phyloP scores from a whole-genome alignment of 2,329 filamentous ascomycete genomes.

The Claviceps capensis region DNA sequence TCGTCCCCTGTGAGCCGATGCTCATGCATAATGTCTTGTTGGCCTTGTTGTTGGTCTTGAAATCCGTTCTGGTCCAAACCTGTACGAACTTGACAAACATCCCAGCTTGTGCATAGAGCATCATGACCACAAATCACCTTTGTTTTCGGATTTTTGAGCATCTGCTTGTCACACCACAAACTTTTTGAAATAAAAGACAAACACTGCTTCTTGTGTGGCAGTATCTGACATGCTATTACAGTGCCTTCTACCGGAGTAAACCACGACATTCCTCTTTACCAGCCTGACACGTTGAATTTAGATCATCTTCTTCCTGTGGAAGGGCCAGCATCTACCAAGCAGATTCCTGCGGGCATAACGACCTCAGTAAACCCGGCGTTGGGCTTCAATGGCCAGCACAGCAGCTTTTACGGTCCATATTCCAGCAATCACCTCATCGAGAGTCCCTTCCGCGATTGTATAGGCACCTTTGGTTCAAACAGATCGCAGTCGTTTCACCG shows the following conservation, averaged over 20 bases:
- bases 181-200: not conserved
- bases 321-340: not conserved
- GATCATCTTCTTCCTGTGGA: not conserved
- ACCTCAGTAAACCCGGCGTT: not conserved
- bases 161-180: not conserved
- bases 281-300: not conserved
- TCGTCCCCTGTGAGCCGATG: not conserved
- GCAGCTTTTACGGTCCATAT: not conserved
- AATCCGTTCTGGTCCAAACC: no score
- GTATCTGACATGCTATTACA: constrained; percentile 17
- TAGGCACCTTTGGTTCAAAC: constrained; percentile 15
- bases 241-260: constrained; percentile 10
- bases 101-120: not conserved
- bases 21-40: not conserved
- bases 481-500: constrained; percentile 14
- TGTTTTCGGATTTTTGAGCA: not conserved
- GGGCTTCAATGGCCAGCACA: not conserved
- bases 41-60: not conserved
- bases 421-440: constrained; percentile 5
- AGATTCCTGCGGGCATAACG: not conserved
- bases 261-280: constrained; percentile 5
- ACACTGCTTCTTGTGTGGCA: not conserved
- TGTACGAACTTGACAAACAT: not conserved
- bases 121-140: not conserved
- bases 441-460: constrained; percentile 21